phyloP scores from a whole-genome alignment of 2,329 filamentous ascomycete genomes.

The Fusarium subtropicale region DNA sequence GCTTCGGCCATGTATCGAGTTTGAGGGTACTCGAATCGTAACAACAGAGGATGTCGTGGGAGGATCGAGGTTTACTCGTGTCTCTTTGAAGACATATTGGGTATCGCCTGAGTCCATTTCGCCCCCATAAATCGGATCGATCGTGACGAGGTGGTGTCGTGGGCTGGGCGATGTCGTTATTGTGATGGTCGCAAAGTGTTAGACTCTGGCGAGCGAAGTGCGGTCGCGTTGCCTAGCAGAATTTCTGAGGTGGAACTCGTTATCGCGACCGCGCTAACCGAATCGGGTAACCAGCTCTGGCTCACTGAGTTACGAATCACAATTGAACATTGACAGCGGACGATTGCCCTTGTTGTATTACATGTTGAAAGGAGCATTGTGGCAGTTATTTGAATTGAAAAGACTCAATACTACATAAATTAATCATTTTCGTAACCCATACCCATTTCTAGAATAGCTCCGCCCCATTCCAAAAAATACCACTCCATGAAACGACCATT shows the following conservation, averaged over 20 bases:
- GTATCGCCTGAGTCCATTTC: conserved; percentile 74
- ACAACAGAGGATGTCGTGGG: conserved; percentile 75
- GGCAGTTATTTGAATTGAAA: neutral
- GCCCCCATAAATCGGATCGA: conserved; percentile 66
- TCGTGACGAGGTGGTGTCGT: conserved; percentile 26
- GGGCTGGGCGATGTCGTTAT: conserved; percentile 29
- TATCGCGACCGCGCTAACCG: conserved; percentile 52
- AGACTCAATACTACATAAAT: neutral
- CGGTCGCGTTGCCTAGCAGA: conserved; percentile 50
- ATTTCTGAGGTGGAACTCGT: conserved; percentile 47
- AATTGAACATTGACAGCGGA: neutral
- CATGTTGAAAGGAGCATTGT: neutral
- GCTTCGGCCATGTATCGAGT: conserved; percentile 58
- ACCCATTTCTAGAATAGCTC: conserved; percentile 10
- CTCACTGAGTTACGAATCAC: conserved; percentile 3
- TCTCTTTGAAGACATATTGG: conserved; percentile 84
- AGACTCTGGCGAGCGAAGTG: conserved; percentile 38
- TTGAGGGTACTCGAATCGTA: conserved; percentile 74
- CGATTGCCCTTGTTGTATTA: neutral
- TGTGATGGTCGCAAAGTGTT: conserved; percentile 46
- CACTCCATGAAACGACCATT: conserved; percentile 17
- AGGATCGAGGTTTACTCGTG: conserved; percentile 83
- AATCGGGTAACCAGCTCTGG: conserved; percentile 52
- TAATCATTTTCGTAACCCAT: neutral
- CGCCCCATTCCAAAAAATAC: conserved; percentile 1